These are phyloP conservation scores for Cercophora sp. DNA, from an alignment of 495 filamentous ascomycete species.

Conservation along the genomic window DNA sequence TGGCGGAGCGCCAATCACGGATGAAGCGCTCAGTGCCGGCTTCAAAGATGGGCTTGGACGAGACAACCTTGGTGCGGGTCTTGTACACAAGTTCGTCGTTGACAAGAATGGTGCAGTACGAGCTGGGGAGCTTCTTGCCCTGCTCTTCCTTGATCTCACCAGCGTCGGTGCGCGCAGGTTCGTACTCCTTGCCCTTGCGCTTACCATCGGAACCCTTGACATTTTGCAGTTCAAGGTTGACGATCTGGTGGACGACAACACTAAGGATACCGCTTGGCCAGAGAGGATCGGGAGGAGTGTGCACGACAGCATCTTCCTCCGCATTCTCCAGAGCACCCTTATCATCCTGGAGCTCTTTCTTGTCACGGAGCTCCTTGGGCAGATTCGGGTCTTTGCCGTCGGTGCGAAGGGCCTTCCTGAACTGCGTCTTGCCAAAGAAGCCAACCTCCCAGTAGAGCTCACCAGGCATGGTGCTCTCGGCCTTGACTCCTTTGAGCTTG, in stretches of 20 bases:
- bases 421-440: slow-evolving; percentile 84
- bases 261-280: slow-evolving; percentile 87
- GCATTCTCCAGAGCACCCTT: slow-evolving; percentile 72
- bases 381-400: slow-evolving; percentile 79
- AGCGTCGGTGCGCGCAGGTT: slow-evolving; percentile 77
- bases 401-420: slow-evolving; percentile 75
- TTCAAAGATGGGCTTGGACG: slow-evolving; percentile 93
- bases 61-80: slow-evolving; percentile 85
- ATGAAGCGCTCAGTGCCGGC: slow-evolving; percentile 92
- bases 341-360: slow-evolving; percentile 80
- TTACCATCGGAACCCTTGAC: slow-evolving; percentile 66
- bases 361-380: slow-evolving; percentile 64
- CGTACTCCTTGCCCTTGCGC: slow-evolving; percentile 77
- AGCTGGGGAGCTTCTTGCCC: slow-evolving; percentile 71
- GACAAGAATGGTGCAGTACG: slow-evolving; percentile 85
- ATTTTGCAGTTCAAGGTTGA: slow-evolving; percentile 84
- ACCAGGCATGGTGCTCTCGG: slow-evolving; percentile 85
- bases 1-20: slow-evolving; percentile 85
- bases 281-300: slow-evolving; percentile 88
- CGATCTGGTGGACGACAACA: slow-evolving; percentile 88
- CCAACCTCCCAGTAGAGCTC: slow-evolving; percentile 95
- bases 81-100: slow-evolving; percentile 93
- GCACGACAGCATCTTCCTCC: slow-evolving; percentile 76
- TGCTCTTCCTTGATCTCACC: slow-evolving; percentile 82
- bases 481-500: slow-evolving; percentile 72